Evolutionary conservation across 208 protist genomes (phyloP).

Genomic region (Endotrypanum monterogeii): DNA sequence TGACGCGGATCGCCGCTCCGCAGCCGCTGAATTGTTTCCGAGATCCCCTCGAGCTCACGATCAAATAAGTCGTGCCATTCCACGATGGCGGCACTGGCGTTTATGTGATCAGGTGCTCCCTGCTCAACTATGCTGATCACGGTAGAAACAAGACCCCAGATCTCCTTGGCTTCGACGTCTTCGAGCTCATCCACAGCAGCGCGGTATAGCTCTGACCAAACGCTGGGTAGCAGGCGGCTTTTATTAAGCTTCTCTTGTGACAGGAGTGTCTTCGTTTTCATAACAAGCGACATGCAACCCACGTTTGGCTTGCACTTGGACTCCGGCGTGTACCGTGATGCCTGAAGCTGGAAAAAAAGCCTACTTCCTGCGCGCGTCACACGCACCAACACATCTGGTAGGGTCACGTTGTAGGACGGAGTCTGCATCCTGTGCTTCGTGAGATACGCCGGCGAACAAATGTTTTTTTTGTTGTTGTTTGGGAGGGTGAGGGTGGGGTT

Average conservation of each 20-base stretch:
- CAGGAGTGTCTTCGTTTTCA: conserved; percentile 15
- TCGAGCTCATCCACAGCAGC: conserved; percentile 28
- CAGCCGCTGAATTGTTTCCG: conserved; percentile 36
- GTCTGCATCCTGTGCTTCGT: neutral
- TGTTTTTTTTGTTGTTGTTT: neutral
- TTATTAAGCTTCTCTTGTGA: conserved; percentile 5
- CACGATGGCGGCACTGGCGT: conserved; percentile 50
- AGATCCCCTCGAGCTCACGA: conserved; percentile 31
- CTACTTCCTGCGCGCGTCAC: conserved; percentile 18
- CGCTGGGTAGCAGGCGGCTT: conserved; percentile 11
- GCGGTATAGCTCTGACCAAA: conserved; percentile 50
- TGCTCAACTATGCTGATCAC: conserved; percentile 48
- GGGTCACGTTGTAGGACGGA: neutral
- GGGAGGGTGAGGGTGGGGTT: too few relatives aligned
- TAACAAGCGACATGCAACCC: conserved; percentile 7
- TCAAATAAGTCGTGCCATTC: conserved; percentile 58
- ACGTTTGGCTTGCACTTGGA: neutral
- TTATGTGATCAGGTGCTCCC: conserved; percentile 31
- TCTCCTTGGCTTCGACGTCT: conserved; percentile 10
- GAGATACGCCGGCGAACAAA: neutral
- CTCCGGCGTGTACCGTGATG: conserved; percentile 18
- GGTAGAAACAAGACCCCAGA: conserved; percentile 35
- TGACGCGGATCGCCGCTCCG: conserved; percentile 5
- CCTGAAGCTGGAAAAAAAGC: conserved; percentile 30
- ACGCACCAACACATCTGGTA: conserved; percentile 25